Base-by-base conservation (phyloP, 2,329 filamentous ascomycete species). In the Myriosclerotinia scirpicola region DNA sequence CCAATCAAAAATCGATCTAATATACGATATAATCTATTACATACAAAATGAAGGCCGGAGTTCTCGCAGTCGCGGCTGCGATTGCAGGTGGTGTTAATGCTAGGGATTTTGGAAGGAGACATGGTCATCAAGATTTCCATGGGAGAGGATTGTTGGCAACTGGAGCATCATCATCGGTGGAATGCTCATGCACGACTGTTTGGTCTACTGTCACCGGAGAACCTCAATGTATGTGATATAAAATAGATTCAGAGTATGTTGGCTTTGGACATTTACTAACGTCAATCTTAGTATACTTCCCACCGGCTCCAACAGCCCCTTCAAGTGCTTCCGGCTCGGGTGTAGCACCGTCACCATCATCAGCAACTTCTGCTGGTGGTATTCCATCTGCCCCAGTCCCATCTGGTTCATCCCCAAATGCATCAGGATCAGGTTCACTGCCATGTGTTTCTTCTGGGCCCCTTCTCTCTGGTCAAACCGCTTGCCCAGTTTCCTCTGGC, bases 101-200 rank as follows among this genome's bases (percentile, higher is more conserved):
- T 71, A 79, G 77, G 71, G 76, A 92, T 81, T 83, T 88, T 71
- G 44, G 55, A 44, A 66, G 22, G 9, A 61, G 64, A 66, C 87
- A 87, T 74, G 82, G 79, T 67, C 87, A 90, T 79, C 79, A 79
- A 68, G 81, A 82, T 61, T 82, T 88, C 76, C 85, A 88, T 76
- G 83, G 83, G 81, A 81, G 71, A 78, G 75, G 71, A 52, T 46
- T 71, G 58, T 53, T 66, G 67, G 66, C 72, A 52, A 69, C 71
- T 4, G 38, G 14, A 54, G 54, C 56, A 30, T 12, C 40, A 15
- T 64, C 77, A 69, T 80, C 80, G 44, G 77, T 82, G 70, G 78
- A 79, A 64, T 92, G 90, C 77, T 84, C 84, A 69, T 94, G 90
- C 85, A 89, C 84, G 71, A 92, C 90, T 77, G 86, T 90, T 81